phyloP scores from a whole-genome alignment of 805 yeast species.

The Torulaspora gathmanii region DNA sequence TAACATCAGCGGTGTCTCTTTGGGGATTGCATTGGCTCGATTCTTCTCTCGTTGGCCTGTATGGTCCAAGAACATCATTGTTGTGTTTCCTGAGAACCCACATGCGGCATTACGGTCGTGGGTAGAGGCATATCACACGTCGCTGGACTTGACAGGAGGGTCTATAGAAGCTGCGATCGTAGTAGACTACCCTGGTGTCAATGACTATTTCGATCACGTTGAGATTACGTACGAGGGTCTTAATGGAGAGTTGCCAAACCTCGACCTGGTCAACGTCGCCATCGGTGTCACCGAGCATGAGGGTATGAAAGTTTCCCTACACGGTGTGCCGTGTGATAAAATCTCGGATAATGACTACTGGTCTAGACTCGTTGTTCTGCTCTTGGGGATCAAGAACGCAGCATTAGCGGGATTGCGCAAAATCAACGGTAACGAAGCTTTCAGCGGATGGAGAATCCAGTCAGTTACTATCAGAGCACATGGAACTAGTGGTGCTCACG shows the following conservation, averaged over 20 bases:
- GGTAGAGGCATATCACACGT: slow-evolving; percentile 91
- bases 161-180: slow-evolving; percentile 87
- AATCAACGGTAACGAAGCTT: slow-evolving; percentile 78
- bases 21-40: slow-evolving; percentile 67
- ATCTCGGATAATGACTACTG: slow-evolving; percentile 46
- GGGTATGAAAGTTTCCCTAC: slow-evolving; percentile 63
- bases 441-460: slow-evolving; percentile 95
- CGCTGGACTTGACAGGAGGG: slow-evolving; percentile 85
- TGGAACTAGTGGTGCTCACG: slow-evolving; percentile 55
- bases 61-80: slow-evolving; percentile 91
- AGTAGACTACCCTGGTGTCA: slow-evolving; percentile 63
- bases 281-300: slow-evolving; percentile 72
- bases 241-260: slow-evolving; percentile 93
- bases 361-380: slow-evolving; percentile 53
- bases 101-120: slow-evolving; percentile 68
- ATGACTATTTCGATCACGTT: slow-evolving; percentile 65
- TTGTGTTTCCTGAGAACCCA: slow-evolving; percentile 75
- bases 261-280: slow-evolving; percentile 82
- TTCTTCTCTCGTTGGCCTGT: slow-evolving; percentile 82
- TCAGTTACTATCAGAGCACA: slow-evolving; percentile 74
- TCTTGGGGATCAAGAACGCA: slow-evolving; percentile 62
- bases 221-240: slow-evolving; percentile 82
- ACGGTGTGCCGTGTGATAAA: slow-evolving; percentile 48
- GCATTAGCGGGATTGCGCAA: slow-evolving; percentile 64
- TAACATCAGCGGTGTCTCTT: slow-evolving; percentile 77